Conservation (phyloP, 305 asterid genomes). For the Solanum hybrid region DNA sequence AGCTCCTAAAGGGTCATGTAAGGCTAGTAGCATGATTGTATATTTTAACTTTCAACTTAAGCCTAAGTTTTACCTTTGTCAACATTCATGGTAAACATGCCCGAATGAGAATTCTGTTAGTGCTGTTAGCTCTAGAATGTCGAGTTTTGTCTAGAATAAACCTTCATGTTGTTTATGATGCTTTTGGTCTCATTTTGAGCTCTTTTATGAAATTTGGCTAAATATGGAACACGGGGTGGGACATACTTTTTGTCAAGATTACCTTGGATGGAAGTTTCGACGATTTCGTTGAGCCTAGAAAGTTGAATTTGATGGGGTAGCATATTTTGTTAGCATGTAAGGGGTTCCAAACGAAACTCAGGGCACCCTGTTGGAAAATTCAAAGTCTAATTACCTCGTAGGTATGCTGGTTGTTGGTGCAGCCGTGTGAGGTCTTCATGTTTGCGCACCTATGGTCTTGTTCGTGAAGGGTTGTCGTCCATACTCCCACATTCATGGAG, state of each 20-base stretch:
- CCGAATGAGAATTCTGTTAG: not conserved
- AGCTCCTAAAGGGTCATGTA: not conserved
- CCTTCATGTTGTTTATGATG: no score
- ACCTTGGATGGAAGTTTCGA: not conserved
- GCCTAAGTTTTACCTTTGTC: not conserved
- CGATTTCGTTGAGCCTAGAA: not conserved
- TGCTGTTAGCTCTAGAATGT: not conserved
- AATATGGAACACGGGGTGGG: not conserved
- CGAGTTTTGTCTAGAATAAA: not conserved
- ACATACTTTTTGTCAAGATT: no score
- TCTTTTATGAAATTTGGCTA: not conserved
- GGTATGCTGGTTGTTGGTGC: not conserved
- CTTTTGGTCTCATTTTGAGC: no score
- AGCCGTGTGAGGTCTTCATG: not conserved
- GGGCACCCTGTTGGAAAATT: not conserved
- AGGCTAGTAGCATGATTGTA: not conserved
- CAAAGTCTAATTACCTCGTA: not conserved
- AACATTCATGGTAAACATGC: not conserved
- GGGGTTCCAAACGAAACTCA: not conserved
- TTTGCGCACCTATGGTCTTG: not conserved
- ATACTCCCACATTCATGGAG: not conserved
- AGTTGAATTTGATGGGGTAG: not conserved
- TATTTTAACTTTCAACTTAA: not conserved
- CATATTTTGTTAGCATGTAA: not conserved
- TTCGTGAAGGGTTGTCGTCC: not conserved